Evolutionary conservation across 768 basidiomycete species (phyloP), one percentile per base, ranked within the genome.

Genomic region (Harrya chromipes): DNA sequence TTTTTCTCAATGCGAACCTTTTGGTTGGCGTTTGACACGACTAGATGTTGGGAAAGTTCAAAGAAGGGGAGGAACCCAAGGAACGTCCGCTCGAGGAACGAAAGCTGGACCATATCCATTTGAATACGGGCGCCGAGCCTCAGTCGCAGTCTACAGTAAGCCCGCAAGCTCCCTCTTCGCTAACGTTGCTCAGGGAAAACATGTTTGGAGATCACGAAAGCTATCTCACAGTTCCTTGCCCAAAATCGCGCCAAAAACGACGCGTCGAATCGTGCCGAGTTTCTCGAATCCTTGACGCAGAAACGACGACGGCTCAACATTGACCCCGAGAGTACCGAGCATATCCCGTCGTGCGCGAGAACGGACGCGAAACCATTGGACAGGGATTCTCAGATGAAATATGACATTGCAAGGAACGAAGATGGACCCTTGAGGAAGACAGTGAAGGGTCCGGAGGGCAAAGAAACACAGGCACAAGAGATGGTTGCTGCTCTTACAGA

Each of bases 321-420:
- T 34, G 70, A 70, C 19, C 65, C 65, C 13, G 69, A 63, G 20
- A 55, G 66, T 7, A 58, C 74, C 3, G 68, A 64, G 11, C 49
- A 59, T 9, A 57, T 64, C 19, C 64, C 75, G 14, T 85, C 87
- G 4, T 91, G 88, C 57, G 89, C 89, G 12, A 81, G 89, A 9
- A 78, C 80, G 4, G 85, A 90, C 50, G 84, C 87, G 31, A 87
- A 82, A 60, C 70, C 76, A 0, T 68, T 88, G 27, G 80, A 91
- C 63, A 73, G 90, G 34, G 85, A 89, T 48, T 70, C 80, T 1
- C 90, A 91, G 60, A 89, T 91, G 75, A 87, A 87, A 63, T 91
- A 90, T 55, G 90, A 92, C 63, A 86, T 92, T 53, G 85, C 84
- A n/a, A 88, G 83, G 67, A 90, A 91, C 53, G 84, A 82, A 46